Evolutionary conservation across 75 land plant species (phyloP), one percentile per base, ranked within the genome.

Genomic region (Sequoia sempervirens): DNA sequence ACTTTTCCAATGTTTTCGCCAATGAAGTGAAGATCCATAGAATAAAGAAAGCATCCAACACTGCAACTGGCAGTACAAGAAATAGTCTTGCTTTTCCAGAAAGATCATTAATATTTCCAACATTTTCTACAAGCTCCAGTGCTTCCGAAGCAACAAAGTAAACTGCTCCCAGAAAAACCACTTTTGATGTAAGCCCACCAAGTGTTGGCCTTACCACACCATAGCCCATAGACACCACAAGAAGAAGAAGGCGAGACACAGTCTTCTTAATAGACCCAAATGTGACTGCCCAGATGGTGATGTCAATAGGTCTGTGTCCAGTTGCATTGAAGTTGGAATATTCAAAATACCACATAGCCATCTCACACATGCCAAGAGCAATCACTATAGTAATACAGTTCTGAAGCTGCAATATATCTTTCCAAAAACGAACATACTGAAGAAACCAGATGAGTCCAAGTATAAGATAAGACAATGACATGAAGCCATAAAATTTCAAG

Each of bases 291-390:
- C 91, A 90, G 6, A 90, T 14, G 14, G 90, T 90, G 30, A 90
- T 90, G 8, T 85, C 90, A 68, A 90, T 81, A 28, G 91, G 90
- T 52, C 91, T 85, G 26, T 32, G 75, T 38, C 91, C 91, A 37
- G 90, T 90, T 4, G 90, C 72, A 78, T 90, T 90, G 36, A 90
- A 90, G 50, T 90, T 90, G 12, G 79, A 86, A 78, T 88, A 90
- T 32, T 90, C 91, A 88, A 90, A 90, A 47, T 88, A 90, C 91
- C 90, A 90, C 30, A 88, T 78, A 46, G 90, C 87, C 90, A 88
- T 90, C 72, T 90, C 90, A 73, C 84, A 83, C 91, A 90, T 90
- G 61, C 91, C 91, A 45, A 90, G 82, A 13, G 90, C 91, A 83
- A 90, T 88, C 17, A 90, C 87, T 20, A 84, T 76, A 7, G 91